Conservation (phyloP, 2,329 filamentous ascomycete genomes). For the Venturia carpophila region DNA sequence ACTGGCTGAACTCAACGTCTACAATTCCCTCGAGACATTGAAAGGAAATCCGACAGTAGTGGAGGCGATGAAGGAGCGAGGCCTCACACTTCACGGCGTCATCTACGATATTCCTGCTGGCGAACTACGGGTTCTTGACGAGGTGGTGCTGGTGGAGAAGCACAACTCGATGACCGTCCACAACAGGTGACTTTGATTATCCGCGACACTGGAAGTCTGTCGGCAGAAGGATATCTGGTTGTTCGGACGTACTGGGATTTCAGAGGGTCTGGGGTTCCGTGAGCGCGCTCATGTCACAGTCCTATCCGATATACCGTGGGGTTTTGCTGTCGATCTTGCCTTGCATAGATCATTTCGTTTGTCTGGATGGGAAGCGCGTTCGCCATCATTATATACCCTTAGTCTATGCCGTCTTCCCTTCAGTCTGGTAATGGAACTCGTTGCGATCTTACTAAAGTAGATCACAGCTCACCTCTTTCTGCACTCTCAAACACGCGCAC, state of each 20-base stretch:
- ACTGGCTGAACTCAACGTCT: slow-evolving; percentile 71
- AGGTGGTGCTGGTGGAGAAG: slow-evolving; percentile 21
- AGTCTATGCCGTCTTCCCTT: too few relatives aligned
- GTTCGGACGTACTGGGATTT: not conserved
- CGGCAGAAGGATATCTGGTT: not conserved
- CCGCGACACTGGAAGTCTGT: not conserved
- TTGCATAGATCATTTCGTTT: not conserved
- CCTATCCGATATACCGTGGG: not conserved
- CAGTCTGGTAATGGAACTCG: too few relatives aligned
- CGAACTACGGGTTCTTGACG: slow-evolving; percentile 36
- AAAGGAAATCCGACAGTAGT: slow-evolving; percentile 61
- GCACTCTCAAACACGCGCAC: too few relatives aligned
- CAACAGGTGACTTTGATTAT: not conserved
- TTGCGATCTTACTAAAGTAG: too few relatives aligned
- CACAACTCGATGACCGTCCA: not conserved
- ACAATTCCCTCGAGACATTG: slow-evolving; percentile 57
- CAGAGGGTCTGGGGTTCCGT: not conserved
- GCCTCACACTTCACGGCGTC: slow-evolving; percentile 67
- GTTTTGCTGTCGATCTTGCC: not conserved
- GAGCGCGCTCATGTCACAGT: not conserved
- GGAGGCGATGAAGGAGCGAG: slow-evolving; percentile 62
- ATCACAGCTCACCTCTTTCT: too few relatives aligned
- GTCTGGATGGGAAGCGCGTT: too few relatives aligned
- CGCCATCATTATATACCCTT: too few relatives aligned
- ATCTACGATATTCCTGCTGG: slow-evolving; percentile 60